Conservation (phyloP, 2,329 filamentous ascomycete genomes). For the Scopulariopsis brevicaulis region DNA sequence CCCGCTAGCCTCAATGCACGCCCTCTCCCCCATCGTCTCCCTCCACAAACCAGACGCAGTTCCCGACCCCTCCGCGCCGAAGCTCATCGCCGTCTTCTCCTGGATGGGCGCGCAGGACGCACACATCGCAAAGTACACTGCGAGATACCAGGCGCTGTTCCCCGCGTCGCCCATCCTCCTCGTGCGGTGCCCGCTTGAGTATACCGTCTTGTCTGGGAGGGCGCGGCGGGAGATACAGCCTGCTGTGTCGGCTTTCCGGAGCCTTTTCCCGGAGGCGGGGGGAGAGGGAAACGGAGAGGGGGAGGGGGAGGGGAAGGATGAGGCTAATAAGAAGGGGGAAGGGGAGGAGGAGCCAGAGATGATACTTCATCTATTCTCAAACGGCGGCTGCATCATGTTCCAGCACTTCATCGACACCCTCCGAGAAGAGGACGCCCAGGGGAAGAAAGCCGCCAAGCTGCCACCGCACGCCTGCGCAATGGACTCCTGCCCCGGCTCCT, state of each 20-base stretch:
- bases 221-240: slow-evolving; percentile 22
- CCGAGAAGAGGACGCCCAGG: slow-evolving; percentile 9
- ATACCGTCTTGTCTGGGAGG: slow-evolving; percentile 18
- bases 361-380: slow-evolving; percentile 39
- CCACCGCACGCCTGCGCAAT: slow-evolving; percentile 31
- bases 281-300: slow-evolving; percentile 7
- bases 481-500: slow-evolving; percentile 2
- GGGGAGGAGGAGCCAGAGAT: slow-evolving; percentile 17
- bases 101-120: slow-evolving; percentile 40
- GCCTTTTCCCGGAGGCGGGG: slow-evolving; percentile 12
- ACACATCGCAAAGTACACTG: slow-evolving; percentile 40
- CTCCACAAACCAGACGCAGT: slow-evolving; percentile 18
- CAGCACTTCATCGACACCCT: slow-evolving; percentile 24
- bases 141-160: slow-evolving; percentile 29
- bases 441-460: slow-evolving; percentile 12
- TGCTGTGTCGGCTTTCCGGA: slow-evolving; percentile 26
- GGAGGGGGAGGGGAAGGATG: slow-evolving; percentile 6
- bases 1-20: slow-evolving; percentile 22
- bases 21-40: slow-evolving; percentile 23
- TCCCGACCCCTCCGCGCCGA: slow-evolving; percentile 18
- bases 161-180: slow-evolving; percentile 34
- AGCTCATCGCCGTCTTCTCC: slow-evolving; percentile 32
- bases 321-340: slow-evolving; percentile 6
- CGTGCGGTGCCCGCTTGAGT: slow-evolving; percentile 25
- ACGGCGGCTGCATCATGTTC: slow-evolving; percentile 34